A percentile compares a stretch with the other conserved stretches of the same genome.
phyloP scores from a whole-genome alignment of 2,329 filamentous ascomycete species.

The Monilinia vaccinii-corymbosi region DNA sequence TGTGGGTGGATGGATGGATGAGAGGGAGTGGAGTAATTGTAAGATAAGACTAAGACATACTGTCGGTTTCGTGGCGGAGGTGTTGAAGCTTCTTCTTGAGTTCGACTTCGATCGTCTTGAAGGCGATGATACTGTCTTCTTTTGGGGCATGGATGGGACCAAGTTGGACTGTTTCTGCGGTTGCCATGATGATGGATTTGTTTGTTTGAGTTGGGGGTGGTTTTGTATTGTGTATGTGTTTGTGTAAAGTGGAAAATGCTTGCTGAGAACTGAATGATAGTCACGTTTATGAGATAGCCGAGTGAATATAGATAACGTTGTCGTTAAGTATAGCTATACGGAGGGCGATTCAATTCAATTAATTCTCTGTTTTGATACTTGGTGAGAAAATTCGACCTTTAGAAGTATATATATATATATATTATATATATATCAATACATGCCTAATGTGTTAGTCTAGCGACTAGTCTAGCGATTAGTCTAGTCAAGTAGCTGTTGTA shows the following conservation, averaged over 20 bases:
- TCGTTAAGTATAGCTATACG: neutral
- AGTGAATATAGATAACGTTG: neutral
- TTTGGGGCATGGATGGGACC: constrained; percentile 34
- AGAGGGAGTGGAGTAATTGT: neutral
- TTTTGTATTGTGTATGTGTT: neutral
- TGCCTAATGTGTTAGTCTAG: neutral
- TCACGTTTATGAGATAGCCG: neutral
- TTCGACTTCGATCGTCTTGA: constrained; percentile 40
- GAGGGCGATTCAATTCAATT: too few relatives aligned
- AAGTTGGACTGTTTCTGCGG: constrained; percentile 42
- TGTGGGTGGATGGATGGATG: neutral
- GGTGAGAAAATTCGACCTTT: neutral
- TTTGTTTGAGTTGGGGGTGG: neutral
- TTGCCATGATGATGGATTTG: constrained; percentile 25
- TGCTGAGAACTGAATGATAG: neutral
- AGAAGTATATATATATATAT: too few relatives aligned
- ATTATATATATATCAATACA: neutral
- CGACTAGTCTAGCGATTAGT: neutral
- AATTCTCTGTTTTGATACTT: neutral
- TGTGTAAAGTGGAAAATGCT: neutral
- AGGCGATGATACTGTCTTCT: constrained; percentile 42
- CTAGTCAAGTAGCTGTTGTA: neutral
- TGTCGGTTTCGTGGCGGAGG: constrained; percentile 38
- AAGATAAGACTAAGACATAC: constrained; percentile 24
- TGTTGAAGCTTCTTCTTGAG: constrained; percentile 43